Evolutionary conservation across 106 monocot genomes (phyloP), one percentile per base, ranked within the genome.

Genomic region (Acorus gramineus): DNA sequence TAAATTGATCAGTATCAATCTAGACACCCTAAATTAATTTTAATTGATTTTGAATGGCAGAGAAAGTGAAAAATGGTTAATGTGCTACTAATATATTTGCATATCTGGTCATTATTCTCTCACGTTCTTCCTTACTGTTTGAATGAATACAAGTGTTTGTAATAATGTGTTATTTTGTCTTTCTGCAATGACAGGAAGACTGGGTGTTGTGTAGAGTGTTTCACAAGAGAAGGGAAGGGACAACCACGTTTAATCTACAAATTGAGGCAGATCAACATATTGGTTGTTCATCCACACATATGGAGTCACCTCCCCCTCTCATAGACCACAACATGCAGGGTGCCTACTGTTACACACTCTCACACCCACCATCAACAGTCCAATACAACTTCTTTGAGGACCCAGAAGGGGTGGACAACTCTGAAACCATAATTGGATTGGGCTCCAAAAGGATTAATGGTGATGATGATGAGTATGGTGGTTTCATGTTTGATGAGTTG

Each of bases 171-270:
- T 0, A 10, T 52, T 10, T 44, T 14, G 45, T 3, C 42, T 49
- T 4, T 9, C 11, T 64, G 3, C 14, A 7, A 43, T 60, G 5
- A 49, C 69, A 69, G 69, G 69, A 69, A 52, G 69, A 60, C 10
- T 69, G 69, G 69, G 69, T 69, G 7, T 11, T 69, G 6, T 69
- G 69, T 46, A 60, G 69, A 69, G 69, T 69, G 5, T 69, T 60
- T 47, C 46, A 58, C 60, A 69, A 69, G 60, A 43, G 45, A 49
- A 63, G 12, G 28, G 11, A 47, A 52, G 49, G 3, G 51, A 42
- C 48, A 10, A 49, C 46, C 7, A 58, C 44, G 5, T 56, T 53
- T 51, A 58, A 14, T 42, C 8, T 14, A 44, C 57, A 46, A 46
- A 57, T 57, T 52, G 50, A 77, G 60, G 51, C 69, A 2, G 73